Percentiles rank a stretch among this genome's conserved stretches.
These are phyloP conservation scores for Leccinum ponderosum DNA, from an alignment of 1,284 basidiomycete genomes.

Conservation along the genomic window DNA sequence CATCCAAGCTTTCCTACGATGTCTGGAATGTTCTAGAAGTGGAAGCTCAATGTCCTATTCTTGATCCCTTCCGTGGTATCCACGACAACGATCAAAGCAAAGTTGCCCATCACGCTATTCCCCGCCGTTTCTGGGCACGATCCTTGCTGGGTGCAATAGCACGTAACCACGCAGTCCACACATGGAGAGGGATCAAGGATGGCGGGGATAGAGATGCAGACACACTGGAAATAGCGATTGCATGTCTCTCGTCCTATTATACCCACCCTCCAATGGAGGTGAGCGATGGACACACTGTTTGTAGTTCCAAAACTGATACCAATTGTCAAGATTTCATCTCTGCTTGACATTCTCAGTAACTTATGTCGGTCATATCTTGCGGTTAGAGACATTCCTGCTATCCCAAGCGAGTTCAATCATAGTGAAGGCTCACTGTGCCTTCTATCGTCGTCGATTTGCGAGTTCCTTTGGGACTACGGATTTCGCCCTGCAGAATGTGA, in stretches of 20 bases:
- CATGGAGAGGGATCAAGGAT: conserved; percentile 39
- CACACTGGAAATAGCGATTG: conserved; percentile 50
- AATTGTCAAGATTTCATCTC: conserved; percentile 34
- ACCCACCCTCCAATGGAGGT: conserved; percentile 48
- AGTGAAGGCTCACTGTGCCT: conserved; percentile 21
- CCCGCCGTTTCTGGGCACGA: conserved; percentile 56
- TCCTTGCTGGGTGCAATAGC: conserved; percentile 46
- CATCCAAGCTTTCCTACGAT: conserved; percentile 44
- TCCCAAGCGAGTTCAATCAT: conserved; percentile 29
- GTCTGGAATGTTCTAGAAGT: conserved; percentile 52
- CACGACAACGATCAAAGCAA: conserved; percentile 11
- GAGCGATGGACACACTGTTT: conserved; percentile 8
- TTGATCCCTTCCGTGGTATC: conserved; percentile 30
- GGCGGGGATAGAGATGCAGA: conserved; percentile 16
- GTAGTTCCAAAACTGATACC: not conserved
- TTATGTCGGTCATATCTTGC: conserved; percentile 43
- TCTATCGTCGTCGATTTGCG: conserved; percentile 45
- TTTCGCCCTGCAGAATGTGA: conserved; percentile 42
- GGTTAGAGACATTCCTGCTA: conserved; percentile 21
- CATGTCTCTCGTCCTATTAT: conserved; percentile 56
- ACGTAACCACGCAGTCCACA: conserved; percentile 41
- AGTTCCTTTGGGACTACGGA: conserved; percentile 47
- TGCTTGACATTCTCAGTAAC: conserved; percentile 43
- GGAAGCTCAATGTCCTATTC: conserved; percentile 39
- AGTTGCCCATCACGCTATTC: conserved; percentile 39